Conservation (phyloP, 2,329 filamentous ascomycete genomes). For the Epichloe bromicola region DNA sequence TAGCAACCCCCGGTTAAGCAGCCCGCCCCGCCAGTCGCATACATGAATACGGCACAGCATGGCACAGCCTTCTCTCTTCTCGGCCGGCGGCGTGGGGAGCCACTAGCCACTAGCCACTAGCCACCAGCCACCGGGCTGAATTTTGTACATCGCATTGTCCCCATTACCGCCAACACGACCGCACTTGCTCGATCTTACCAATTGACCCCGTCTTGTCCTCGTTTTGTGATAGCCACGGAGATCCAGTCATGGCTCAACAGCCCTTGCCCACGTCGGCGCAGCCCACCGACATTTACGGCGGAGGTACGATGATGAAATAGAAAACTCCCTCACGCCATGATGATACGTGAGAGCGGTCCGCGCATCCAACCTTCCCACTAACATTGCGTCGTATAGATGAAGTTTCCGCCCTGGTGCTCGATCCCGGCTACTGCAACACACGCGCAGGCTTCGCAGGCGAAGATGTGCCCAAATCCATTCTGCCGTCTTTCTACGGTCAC, state of each 20-base stretch:
- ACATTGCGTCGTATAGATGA: slow-evolving; percentile 52
- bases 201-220: not conserved
- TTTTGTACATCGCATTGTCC: not conserved
- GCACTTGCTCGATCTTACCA: not conserved
- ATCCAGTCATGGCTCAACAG: slow-evolving; percentile 38
- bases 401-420: slow-evolving; percentile 91
- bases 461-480: slow-evolving; percentile 87
- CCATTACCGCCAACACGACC: slow-evolving; percentile 7
- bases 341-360: too few relatives aligned
- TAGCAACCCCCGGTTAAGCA: not conserved
- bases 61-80: too few relatives aligned
- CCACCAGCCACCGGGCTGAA: too few relatives aligned
- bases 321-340: not conserved
- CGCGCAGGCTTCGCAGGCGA: slow-evolving; percentile 96
- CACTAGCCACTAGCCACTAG: slow-evolving; percentile 1
- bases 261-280: slow-evolving; percentile 41
- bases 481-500: slow-evolving; percentile 79
- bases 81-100: not conserved
- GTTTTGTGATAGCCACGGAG: slow-evolving; percentile 2
- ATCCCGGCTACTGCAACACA: slow-evolving; percentile 81
- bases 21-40: too few relatives aligned
- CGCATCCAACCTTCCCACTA: slow-evolving; percentile 1
- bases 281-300: slow-evolving; percentile 51
- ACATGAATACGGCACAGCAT: not conserved
- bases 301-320: slow-evolving; percentile 33